phyloP scores from a whole-genome alignment of 257 asterid species.

The Schizonepeta tenuifolia region DNA sequence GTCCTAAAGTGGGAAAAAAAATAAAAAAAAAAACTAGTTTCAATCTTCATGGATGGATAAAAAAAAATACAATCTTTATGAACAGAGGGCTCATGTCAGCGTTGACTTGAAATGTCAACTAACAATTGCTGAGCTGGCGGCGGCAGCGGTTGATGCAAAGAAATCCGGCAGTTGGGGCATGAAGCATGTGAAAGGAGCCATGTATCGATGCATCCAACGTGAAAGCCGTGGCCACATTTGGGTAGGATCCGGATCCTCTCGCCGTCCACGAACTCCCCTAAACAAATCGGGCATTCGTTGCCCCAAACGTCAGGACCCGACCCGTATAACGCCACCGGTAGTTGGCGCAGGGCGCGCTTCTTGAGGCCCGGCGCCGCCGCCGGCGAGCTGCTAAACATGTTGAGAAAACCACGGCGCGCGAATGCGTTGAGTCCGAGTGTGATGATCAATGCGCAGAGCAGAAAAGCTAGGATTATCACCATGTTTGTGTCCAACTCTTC shows the following conservation, averaged over 20 bases:
- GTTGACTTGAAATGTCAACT: not conserved
- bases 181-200: conserved; percentile 47
- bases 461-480: conserved; percentile 40
- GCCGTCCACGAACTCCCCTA: conserved; percentile 43
- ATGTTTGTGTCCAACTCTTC: conserved; percentile 35
- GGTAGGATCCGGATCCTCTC: conserved; percentile 44
- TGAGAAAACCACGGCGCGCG: conserved; percentile 28
- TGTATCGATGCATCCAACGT: conserved; percentile 40
- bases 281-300: conserved; percentile 41
- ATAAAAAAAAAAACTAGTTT: too few relatives aligned
- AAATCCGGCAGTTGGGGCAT: conserved; percentile 41
- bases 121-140: not conserved
- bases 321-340: conserved; percentile 33
- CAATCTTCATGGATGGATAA: too few relatives aligned
- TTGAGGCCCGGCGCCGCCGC: conserved; percentile 18
- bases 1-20: too few relatives aligned
- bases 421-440: conserved; percentile 36
- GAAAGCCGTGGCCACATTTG: conserved; percentile 43
- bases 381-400: conserved; percentile 13
- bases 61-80: too few relatives aligned
- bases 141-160: conserved; percentile 20
- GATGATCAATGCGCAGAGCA: conserved; percentile 35
- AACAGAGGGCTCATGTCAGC: too few relatives aligned
- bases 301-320: conserved; percentile 2
- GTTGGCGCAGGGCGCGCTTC: conserved; percentile 34